Evolutionary conservation across 1,139 yeast genomes (phyloP), one percentile per base, ranked within the genome.

Genomic region (Kluyveromyces marxianus): DNA sequence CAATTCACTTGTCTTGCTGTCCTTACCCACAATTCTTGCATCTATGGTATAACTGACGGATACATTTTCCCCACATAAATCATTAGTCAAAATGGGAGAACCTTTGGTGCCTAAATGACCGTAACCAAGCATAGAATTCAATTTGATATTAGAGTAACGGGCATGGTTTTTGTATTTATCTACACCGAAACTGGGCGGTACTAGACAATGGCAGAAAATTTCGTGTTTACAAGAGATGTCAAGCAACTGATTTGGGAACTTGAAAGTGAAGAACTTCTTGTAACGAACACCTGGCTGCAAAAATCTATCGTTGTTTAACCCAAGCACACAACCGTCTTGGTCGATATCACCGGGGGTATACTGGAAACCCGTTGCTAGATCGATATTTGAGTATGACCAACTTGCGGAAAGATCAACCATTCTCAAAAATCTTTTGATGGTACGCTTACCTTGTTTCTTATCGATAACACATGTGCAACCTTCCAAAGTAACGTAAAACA

Each of bases 161-260:
- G 63, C 62, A 21, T 50, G 46, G 70, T 55, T 54, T 34, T 54
- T 56, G 25, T 75, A 69, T 30, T 63, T 62, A 57, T 79, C 83
- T 3, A 79, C 60, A 2, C 89, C 89, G 60, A 79, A 67, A 26
- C 84, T 72, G 8, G 89, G 88, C 0, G 89, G 89, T 6, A 83
- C 70, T 42, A 75, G 59, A 36, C 76, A 69, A 59, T 82, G 89
- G 1, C 76, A 67, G 33, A 72, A 65, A 14, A 74, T 65, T 36
- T 75, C 73, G 53, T 79, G 78, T 26, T 73, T 69, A 58, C 89
- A 82, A 2, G 72, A 65, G 33, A 72, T 74, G 55, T 82, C 89
- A 37, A 83, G 63, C 39, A 81, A 63, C 47, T 70, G 72, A 35
- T 69, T 67, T 0, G 89, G 90, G 47, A 83, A 72, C 57, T 74